Evolutionary conservation across 257 asterid genomes (phyloP).

Genomic region (Solanum tarijense): DNA sequence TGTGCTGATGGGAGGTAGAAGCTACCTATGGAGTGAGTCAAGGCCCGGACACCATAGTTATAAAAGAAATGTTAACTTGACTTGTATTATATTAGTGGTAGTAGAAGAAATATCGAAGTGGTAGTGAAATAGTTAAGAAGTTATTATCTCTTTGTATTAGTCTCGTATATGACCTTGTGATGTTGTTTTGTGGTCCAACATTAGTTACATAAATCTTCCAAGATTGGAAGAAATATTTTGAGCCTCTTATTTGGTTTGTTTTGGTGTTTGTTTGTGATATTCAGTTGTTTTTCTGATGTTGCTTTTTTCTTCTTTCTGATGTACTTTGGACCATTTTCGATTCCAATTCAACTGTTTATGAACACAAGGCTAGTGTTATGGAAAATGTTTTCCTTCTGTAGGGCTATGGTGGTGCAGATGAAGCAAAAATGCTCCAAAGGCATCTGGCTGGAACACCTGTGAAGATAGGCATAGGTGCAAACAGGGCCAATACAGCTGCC

Average conservation of each 20-base stretch:
- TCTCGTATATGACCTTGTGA: not conserved
- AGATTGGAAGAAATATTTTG: not conserved
- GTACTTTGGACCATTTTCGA: not conserved
- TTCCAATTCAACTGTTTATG: not conserved
- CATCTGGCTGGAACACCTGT: constrained; percentile 48
- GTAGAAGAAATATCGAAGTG: not conserved
- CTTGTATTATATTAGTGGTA: not conserved
- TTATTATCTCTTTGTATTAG: not conserved
- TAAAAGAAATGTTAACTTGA: not conserved
- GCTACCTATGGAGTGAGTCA: not conserved
- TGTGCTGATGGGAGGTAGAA: not conserved
- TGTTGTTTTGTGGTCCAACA: not conserved
- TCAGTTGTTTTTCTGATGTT: not conserved
- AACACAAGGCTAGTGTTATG: not conserved
- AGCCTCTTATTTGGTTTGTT: not conserved
- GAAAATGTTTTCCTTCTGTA: constrained; percentile 4
- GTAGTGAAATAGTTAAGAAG: not conserved
- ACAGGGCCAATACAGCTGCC: constrained; percentile 60
- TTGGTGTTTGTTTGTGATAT: not conserved
- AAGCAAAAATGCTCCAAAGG: constrained; percentile 83
- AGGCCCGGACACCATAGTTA: not conserved
- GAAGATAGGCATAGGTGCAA: constrained; percentile 73
- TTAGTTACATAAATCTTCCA: not conserved
- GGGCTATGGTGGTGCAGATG: constrained; percentile 96
- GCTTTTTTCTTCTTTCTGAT: not conserved